Conservation (phyloP, 257 asterid species). For the Orobanche coerulescens region DNA sequence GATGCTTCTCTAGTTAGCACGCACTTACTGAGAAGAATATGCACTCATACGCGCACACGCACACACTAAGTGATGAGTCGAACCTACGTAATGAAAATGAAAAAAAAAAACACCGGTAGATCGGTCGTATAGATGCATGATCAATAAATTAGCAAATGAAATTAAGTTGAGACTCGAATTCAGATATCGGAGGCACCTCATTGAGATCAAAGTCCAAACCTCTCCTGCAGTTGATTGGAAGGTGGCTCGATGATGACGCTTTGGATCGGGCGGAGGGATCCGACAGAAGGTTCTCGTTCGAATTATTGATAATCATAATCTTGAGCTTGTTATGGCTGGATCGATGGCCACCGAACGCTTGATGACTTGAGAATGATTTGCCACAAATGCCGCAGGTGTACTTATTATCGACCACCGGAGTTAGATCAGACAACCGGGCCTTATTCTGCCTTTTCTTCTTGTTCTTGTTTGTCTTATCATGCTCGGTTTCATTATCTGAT, state of each 20-base stretch:
- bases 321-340: conserved; percentile 38
- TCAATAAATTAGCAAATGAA: too few relatives aligned
- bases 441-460: conserved; percentile 34
- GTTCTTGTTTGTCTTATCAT: background rate
- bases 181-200: conserved; percentile 32
- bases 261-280: background rate
- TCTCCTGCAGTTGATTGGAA: background rate
- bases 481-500: background rate
- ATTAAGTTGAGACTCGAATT: background rate
- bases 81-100: background rate
- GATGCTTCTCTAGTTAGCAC: too few relatives aligned
- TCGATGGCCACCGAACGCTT: conserved; percentile 44
- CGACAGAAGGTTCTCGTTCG: background rate
- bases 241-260: background rate
- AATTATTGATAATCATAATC: conserved; percentile 6
- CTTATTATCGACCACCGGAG: conserved; percentile 11
- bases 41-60: too few relatives aligned
- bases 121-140: too few relatives aligned
- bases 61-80: too few relatives aligned
- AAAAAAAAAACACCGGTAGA: too few relatives aligned
- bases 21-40: too few relatives aligned
- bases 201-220: conserved; percentile 44
- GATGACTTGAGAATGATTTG: conserved; percentile 30
- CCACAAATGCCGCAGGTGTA: conserved; percentile 29
- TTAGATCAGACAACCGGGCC: conserved; percentile 30